A percentile compares a stretch with the other conserved stretches of the same genome.
These are phyloP conservation scores for Pseudoperonospora humuli DNA, from an alignment of 352 stramenopile genomes.

Conservation along the genomic window DNA sequence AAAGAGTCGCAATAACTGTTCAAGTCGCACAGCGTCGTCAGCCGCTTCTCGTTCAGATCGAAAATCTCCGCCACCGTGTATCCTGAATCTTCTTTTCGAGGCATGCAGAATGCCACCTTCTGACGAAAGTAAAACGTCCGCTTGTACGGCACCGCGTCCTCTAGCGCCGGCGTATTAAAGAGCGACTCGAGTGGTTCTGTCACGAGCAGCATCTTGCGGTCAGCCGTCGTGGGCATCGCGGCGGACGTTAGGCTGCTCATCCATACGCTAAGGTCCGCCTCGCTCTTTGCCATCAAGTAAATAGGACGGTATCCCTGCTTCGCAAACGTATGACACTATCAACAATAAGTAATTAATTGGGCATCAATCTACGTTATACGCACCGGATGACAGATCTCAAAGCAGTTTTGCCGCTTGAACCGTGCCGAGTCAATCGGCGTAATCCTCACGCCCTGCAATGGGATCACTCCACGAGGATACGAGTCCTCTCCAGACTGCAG, in stretches of 20 bases:
- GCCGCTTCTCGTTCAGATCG: slow-evolving; percentile 74
- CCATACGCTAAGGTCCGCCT: slow-evolving; percentile 74
- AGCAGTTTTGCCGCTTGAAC: slow-evolving; percentile 84
- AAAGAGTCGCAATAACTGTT: slow-evolving; percentile 84
- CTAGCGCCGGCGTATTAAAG: slow-evolving; percentile 70
- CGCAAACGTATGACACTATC: not conserved
- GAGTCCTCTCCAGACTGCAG: slow-evolving; percentile 77
- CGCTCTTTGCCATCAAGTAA: slow-evolving; percentile 83
- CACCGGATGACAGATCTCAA: slow-evolving; percentile 80
- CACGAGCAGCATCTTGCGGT: slow-evolving; percentile 63
- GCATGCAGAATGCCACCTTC: slow-evolving; percentile 77
- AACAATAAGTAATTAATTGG: slow-evolving; percentile 1
- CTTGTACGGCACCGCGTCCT: slow-evolving; percentile 77
- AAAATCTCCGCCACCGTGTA: slow-evolving; percentile 58
- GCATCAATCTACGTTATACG: slow-evolving; percentile 8
- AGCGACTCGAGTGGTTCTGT: slow-evolving; percentile 50
- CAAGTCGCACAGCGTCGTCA: slow-evolving; percentile 76
- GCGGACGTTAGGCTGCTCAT: slow-evolving; percentile 81
- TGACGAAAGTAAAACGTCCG: slow-evolving; percentile 80
- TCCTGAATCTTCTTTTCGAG: slow-evolving; percentile 39
- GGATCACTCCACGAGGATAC: slow-evolving; percentile 76
- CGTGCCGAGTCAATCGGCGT: slow-evolving; percentile 65
- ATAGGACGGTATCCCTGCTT: slow-evolving; percentile 65
- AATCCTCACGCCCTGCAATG: slow-evolving; percentile 66
- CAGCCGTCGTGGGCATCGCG: slow-evolving; percentile 60